Base-by-base conservation (phyloP, 257 asterid genomes). In the Handroanthus guayacan region DNA sequence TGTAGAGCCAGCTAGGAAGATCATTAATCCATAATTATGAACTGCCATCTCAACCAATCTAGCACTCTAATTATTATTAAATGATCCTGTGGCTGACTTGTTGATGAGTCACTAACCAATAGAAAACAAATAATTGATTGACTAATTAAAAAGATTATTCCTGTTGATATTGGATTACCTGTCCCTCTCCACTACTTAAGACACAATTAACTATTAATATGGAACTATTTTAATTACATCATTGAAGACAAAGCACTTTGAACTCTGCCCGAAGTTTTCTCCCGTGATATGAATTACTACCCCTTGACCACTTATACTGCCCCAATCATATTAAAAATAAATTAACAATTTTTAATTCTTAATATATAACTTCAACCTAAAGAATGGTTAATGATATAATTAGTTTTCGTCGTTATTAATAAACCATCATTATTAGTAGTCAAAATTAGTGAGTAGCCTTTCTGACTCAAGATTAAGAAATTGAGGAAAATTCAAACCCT, bases 81-180 rank as follows among this genome's bases (percentile, higher is more conserved):
- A 78, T 69, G 34, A 67, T 45, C 13, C 55, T 45, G 43, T 67
- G 43, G 3, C 6, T 74, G 67, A 78, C 83, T 77, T 70, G 72
- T 55, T 58, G 71, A 17, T 86, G 90, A 88, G 71, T 81, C 89
- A 81, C 62, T 34, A 81, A 69, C 86, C 83, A 86, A 82, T 76
- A 67, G 62, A 58, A 82, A 74, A 76, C 45, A 55, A 60, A 58
- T 37, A 55, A 51, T 50, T 66, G 66, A 73, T 78, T 68, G 67
- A 64, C 44, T 62, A 38, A 47, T 71, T 78, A 6, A 25, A 25
- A 25, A 25, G 54, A 74, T 82, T 76, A 38, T 75, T 37, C 55
- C 43, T 80, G 62, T 60, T 5, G 17, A 60, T 62, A 43, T 79
- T 79, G 74, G 83, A 25, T 70, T 48, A 36, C 6, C 50, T 71